Evolutionary conservation across 805 yeast genomes (phyloP).

Genomic region (Metschnikowia proteae): DNA sequence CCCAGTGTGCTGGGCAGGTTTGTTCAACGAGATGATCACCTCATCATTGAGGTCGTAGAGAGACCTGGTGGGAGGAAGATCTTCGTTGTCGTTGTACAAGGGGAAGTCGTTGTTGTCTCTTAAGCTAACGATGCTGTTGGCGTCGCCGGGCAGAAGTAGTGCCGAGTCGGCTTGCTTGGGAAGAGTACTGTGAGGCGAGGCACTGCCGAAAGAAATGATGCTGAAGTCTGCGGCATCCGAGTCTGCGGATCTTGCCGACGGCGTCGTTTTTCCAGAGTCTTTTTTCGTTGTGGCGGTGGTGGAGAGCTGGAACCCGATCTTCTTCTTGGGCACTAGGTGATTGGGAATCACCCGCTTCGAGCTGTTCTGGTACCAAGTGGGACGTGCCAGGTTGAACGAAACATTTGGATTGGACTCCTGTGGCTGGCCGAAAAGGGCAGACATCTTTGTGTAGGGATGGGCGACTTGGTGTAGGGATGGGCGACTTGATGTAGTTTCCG

Average conservation of each 20-base stretch:
- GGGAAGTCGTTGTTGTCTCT: conserved; percentile 27
- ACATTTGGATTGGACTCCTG: neutral
- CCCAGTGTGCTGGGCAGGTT: conserved; percentile 34
- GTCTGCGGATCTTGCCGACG: conserved; percentile 6
- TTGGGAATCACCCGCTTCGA: conserved; percentile 38
- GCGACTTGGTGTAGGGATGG: neutral
- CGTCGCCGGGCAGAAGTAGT: conserved; percentile 11
- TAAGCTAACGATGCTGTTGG: conserved; percentile 29
- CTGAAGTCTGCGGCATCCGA: conserved; percentile 20
- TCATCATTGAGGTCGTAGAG: conserved; percentile 47
- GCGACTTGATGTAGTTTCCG: neutral
- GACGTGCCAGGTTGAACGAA: conserved; percentile 14
- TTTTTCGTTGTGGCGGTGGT: conserved; percentile 18
- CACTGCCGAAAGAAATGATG: conserved; percentile 34
- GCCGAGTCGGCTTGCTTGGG: conserved; percentile 17
- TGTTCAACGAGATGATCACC: conserved; percentile 33
- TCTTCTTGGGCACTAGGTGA: conserved; percentile 39
- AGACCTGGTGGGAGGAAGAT: conserved; percentile 49
- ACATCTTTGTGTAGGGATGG: conserved; percentile 1
- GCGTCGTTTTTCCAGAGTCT: conserved; percentile 7
- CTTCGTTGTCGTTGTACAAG: conserved; percentile 31
- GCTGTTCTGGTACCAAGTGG: conserved; percentile 36
- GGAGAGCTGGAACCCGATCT: conserved; percentile 37
- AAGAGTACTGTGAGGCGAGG: conserved; percentile 17
- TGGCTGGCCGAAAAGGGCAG: conserved; percentile 10